Percentiles rank a stretch among this genome's conserved stretches.
These are phyloP conservation scores for Leccinum pellstonianum DNA, from an alignment of 768 basidiomycete species.

Conservation along the genomic window DNA sequence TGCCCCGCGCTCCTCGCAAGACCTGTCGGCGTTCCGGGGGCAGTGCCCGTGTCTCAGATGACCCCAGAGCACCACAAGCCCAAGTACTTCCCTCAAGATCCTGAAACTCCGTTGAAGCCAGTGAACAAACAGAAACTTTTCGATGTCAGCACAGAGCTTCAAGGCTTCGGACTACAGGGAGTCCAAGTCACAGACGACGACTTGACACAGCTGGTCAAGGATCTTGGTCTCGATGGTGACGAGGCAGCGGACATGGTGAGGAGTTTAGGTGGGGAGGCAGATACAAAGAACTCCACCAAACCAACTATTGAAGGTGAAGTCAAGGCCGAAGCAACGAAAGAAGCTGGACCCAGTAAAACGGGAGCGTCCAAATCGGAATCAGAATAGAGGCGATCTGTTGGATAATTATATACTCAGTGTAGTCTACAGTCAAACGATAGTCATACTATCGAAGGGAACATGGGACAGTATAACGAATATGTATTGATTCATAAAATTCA, in stretches of 20 bases:
- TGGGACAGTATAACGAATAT: background rate
- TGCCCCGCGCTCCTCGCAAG: conserved; percentile 51
- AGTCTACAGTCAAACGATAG: conserved; percentile 5
- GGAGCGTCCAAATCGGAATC: conserved; percentile 4
- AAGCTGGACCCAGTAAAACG: background rate
- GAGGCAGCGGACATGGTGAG: conserved; percentile 76
- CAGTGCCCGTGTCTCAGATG: conserved; percentile 72
- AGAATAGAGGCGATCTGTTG: conserved; percentile 1
- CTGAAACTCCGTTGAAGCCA: conserved; percentile 49
- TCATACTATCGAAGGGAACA: background rate
- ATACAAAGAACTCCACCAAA: conserved; percentile 12
- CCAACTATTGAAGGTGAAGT: conserved; percentile 9
- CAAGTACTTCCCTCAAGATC: conserved; percentile 47
- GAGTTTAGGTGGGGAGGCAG: conserved; percentile 44
- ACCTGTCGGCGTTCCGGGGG: conserved; percentile 81
- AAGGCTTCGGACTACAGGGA: conserved; percentile 72
- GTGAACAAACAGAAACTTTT: conserved; percentile 59
- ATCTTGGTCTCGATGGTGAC: conserved; percentile 72
- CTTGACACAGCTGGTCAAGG: conserved; percentile 63
- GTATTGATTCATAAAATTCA: background rate
- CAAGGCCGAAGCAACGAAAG: conserved; percentile 7
- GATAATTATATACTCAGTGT: conserved; percentile 4
- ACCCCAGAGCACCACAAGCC: conserved; percentile 70
- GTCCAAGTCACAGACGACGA: conserved; percentile 78
- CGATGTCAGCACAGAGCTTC: conserved; percentile 67